Evolutionary conservation across 441 rosid species (phyloP).

Genomic region (Monsonia emarginata): DNA sequence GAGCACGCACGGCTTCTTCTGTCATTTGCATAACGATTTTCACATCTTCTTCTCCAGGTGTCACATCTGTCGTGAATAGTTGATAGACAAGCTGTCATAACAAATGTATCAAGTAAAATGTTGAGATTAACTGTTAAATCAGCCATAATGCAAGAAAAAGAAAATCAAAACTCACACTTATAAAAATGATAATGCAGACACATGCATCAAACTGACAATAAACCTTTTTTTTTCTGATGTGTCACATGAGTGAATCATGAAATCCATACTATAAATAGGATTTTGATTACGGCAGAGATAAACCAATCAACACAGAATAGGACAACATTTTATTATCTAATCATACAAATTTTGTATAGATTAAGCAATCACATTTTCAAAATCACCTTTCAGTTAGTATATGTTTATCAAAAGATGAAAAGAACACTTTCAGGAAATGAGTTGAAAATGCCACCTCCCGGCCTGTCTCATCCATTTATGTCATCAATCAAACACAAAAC

Average conservation of each 20-base stretch:
- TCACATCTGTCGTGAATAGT: slow-evolving; percentile 62
- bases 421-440: neutral
- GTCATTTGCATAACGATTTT: slow-evolving; percentile 94
- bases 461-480: neutral
- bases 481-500: neutral
- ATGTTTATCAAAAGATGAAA: neutral
- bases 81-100: slow-evolving; percentile 68
- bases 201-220: neutral
- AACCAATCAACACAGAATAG: neutral
- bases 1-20: slow-evolving; percentile 87
- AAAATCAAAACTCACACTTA: neutral
- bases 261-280: neutral
- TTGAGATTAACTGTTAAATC: neutral
- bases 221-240: neutral
- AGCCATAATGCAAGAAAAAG: slow-evolving; percentile 6
- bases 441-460: neutral
- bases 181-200: neutral
- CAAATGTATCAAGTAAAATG: slow-evolving; percentile 13
- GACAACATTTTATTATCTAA: neutral
- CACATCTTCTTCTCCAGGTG: slow-evolving; percentile 87
- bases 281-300: neutral
- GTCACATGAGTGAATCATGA: neutral
- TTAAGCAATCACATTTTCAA: neutral
- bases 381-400: neutral
- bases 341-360: neutral